Base-by-base conservation (phyloP, 352 stramenopile genomes). In the Globisporangium spiculum region DNA sequence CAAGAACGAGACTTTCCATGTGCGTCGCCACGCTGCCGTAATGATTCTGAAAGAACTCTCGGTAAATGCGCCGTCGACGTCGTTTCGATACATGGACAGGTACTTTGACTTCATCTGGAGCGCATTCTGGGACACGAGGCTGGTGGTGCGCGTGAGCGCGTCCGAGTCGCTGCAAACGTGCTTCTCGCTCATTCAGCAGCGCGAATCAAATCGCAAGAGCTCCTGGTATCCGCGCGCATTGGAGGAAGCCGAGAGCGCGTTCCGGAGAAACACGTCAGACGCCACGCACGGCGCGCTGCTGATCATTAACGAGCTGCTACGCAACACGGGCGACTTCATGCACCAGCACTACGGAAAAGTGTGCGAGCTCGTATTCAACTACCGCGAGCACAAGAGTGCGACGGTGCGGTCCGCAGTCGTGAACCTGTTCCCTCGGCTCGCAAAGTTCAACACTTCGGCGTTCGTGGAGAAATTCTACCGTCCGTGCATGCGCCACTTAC, bases 41-140 rank as follows among this genome's bases (percentile, higher is more conserved):
- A 80, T 96, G 77, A 95, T 96, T 54, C 55, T 96, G 34, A 94
- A 94, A 66, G 89, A 96, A 59, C 75, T 96, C 41, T 88, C 87
- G 10, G 90, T 89, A 66, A 96, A 96, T 60, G 86, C 89, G 56
- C 89, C 89, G 32, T 94, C 89, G 9, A 96, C 87, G 53, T 83
- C 86, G 20, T 96, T 94, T 65, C 75, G 89, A 32, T 91, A 96
- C 78, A 92, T 96, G 81, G 89, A 96, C 69, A 88, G 84, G 67
- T 96, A 94, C 77, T 96, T 96, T 69, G 89, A 96, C 73, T 89
- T 92, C 54, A 94, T 95, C 69, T 96, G 89, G 89, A 95, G 87
- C 72, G 89, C 85, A 10, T 95, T 96, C 75, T 93, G 89, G 84
- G 89, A 96, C 77, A 71, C 79, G 9, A 92, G 89, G 63, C 65